Conservation (phyloP, 805 yeast genomes). For the Barnettozyma wickerhamii region DNA sequence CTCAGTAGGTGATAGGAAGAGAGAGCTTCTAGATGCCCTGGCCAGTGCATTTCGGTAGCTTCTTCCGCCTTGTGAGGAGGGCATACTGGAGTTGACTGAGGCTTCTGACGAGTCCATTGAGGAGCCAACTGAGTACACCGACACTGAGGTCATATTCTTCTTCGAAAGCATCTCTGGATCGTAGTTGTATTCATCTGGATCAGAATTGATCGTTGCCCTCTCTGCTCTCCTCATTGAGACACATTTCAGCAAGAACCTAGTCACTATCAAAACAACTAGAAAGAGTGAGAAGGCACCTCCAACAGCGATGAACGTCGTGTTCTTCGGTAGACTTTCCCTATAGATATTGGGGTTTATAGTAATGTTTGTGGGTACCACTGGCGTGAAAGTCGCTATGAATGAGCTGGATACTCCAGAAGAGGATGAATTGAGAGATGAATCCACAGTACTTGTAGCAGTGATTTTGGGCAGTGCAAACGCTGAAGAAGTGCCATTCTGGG, state of each 20-base stretch:
- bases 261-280: constrained; percentile 21
- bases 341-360: constrained; percentile 51
- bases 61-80: constrained; percentile 17
- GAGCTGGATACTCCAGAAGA: constrained; percentile 6
- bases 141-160: constrained; percentile 21
- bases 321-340: constrained; percentile 47
- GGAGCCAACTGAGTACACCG: constrained; percentile 28
- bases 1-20: constrained; percentile 51
- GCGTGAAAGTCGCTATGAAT: constrained; percentile 19
- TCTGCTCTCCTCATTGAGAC: constrained; percentile 27
- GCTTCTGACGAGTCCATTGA: constrained; percentile 23
- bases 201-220: constrained; percentile 5
- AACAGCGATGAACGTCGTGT: constrained; percentile 75
- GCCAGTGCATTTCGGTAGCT: constrained; percentile 22
- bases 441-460: neutral
- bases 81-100: constrained; percentile 16
- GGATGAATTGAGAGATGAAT: constrained; percentile 4
- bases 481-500: neutral
- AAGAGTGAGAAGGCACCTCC: constrained; percentile 61
- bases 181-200: constrained; percentile 17
- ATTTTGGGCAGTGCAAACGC: neutral
- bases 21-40: constrained; percentile 34
- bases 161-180: constrained; percentile 20
- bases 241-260: constrained; percentile 22
- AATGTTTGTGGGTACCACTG: constrained; percentile 20